phyloP scores from a whole-genome alignment of 345 rosid genomes.

The Gynandropsis gynandra region DNA sequence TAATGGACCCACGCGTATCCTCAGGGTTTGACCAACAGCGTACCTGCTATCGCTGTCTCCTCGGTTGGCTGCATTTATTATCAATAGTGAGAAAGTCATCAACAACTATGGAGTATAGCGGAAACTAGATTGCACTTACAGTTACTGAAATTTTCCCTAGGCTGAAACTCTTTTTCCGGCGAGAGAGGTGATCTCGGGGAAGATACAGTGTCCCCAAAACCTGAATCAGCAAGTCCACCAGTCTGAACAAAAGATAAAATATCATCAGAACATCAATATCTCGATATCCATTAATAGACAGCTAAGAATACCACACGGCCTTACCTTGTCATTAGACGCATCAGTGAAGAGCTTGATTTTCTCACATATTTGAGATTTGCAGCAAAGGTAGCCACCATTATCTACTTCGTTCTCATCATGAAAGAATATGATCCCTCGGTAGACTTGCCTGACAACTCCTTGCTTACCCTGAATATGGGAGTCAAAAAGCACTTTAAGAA shows the following conservation, averaged over 20 bases:
- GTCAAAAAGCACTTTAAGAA: slow-evolving; percentile 12
- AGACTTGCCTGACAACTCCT: slow-evolving; percentile 79
- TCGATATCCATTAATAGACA: background rate
- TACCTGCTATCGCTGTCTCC: slow-evolving; percentile 64
- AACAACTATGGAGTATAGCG: background rate
- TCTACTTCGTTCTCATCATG: slow-evolving; percentile 61
- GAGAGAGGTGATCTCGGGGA: slow-evolving; percentile 83
- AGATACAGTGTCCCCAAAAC: slow-evolving; percentile 51
- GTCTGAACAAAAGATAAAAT: slow-evolving; percentile 36
- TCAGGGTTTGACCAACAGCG: slow-evolving; percentile 80
- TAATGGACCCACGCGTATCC: slow-evolving; percentile 84
- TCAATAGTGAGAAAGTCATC: slow-evolving; percentile 18
- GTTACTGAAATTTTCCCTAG: slow-evolving; percentile 27
- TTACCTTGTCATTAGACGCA: slow-evolving; percentile 51
- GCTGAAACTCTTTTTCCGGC: slow-evolving; percentile 47
- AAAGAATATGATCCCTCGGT: slow-evolving; percentile 68
- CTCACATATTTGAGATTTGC: slow-evolving; percentile 68
- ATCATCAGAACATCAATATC: slow-evolving; percentile 13
- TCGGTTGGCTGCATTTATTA: slow-evolving; percentile 50
- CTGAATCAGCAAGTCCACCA: slow-evolving; percentile 40
- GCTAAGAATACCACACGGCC: background rate
- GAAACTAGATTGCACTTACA: slow-evolving; percentile 41
- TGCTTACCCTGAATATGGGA: slow-evolving; percentile 61
- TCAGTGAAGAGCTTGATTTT: slow-evolving; percentile 51
- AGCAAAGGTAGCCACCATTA: slow-evolving; percentile 81